Base-by-base conservation (phyloP, 495 filamentous ascomycete genomes). In the Sabuloglossum arenarium region DNA sequence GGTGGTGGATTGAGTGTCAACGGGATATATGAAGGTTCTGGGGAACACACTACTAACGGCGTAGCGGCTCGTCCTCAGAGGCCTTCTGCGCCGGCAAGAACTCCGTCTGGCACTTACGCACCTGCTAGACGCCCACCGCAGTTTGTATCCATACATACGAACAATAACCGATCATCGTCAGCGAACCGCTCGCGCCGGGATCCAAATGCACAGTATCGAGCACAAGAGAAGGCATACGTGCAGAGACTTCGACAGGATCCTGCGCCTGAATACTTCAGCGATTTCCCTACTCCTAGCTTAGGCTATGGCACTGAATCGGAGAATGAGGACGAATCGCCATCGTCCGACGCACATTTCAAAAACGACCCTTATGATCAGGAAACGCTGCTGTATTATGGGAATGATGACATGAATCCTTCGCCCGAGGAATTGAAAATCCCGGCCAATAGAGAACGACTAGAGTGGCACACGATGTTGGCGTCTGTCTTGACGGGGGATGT, bases 401-500 rank as follows among this genome's bases (percentile, higher is more conserved):
- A 86, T 56, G 85, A 91, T 62, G 86, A 94, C 57, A 84, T 85
- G 59, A 81, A 93, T 61, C 87, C 89, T 3, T 88, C 86, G 3
- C 68, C 83, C 29, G 91, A 96, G 58, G 93, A 98, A 65, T 71
- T 96, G 32, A 83, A 82, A 70, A 84, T 93, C 60, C 84, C 86
- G 0, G 80, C 79, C 60, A 97, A 91, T 63, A 78, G 91, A 54
- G 91, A 97, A 67, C 74, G 91, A 37, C 71, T 98, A 28, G 93
- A 98, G 68, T 98, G 91, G 91, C 90, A 98, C 69, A 84, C 86
- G 4, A 98, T 98, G 91, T 72, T 98, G 39, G 87, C 89, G 28
- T 89, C 87, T 0, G 91, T 98, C 3, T 69, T 98, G 60, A 97
- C 89, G 34, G 91, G 91, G 53, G 91, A 98, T 66, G 93, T 98